Conservation (phyloP, 441 rosid genomes). For the Brassica balearica region DNA sequence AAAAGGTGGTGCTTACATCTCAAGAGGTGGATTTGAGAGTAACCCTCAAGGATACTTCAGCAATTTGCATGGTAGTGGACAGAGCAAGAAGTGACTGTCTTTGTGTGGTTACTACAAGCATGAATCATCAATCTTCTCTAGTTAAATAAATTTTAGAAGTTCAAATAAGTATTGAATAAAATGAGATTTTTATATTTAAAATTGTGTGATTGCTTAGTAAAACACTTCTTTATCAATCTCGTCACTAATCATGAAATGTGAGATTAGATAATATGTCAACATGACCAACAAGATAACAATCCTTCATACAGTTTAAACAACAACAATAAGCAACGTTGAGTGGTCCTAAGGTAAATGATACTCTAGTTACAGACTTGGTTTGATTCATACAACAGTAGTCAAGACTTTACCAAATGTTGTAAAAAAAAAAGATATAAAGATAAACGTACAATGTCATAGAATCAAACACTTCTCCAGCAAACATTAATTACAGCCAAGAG, state of each 20-base stretch:
- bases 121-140: not conserved
- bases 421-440: not conserved
- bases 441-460: too few relatives aligned
- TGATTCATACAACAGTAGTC: not conserved
- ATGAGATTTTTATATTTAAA: not conserved
- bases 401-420: not conserved
- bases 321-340: not conserved
- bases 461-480: too few relatives aligned
- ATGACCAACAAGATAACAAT: not conserved
- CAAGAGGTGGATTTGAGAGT: conserved; percentile 32
- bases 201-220: not conserved
- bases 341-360: not conserved
- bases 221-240: not conserved
- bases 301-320: not conserved
- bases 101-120: conserved; percentile 3
- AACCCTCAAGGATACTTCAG: conserved; percentile 34
- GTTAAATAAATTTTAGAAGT: too few relatives aligned
- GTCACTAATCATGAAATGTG: not conserved
- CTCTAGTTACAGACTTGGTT: not conserved
- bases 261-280: not conserved
- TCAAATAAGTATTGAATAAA: not conserved
- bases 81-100: conserved; percentile 26
- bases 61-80: conserved; percentile 32
- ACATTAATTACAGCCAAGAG: conserved; percentile 22
- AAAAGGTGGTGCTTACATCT: conserved; percentile 12